Evolutionary conservation across 768 basidiomycete species (phyloP), one percentile per base, ranked within the genome.

Genomic region (Xanthoconium stramineum): DNA sequence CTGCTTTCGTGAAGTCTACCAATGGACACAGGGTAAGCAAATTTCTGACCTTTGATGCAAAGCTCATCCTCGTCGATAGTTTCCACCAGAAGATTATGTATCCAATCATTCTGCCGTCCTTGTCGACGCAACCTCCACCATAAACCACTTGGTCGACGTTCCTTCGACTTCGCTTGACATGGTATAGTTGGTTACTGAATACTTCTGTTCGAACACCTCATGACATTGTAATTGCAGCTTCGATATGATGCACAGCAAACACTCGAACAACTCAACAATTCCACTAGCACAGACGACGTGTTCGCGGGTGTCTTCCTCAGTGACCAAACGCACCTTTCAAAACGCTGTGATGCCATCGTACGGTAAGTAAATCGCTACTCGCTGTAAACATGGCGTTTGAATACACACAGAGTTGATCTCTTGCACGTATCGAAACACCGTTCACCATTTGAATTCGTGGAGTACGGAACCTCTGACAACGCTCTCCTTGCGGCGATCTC

Each of bases 121-220:
- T 48, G 87, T 96, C 1, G 94, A 95, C 64, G 81, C 87, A 1
- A 80, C 84, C 0, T 91, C 92, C 0, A 78, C 79, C 9, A 76
- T 88, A 46, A 98, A 99, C 66, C 65, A 95, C 11, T 71, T 96
- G 20, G 82, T 85, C 0, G 85, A 82, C 10, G 81, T 95, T 32
- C 90, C 94, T 19, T 61, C 83, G 14, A 81, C 88, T 3, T 94
- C 92, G 2, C 75, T 98, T 1, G 82, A 89, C 48, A 73, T 96
- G 71, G 90, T 94, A 68, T 63, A 79, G 45, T 30, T 37, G 13
- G 17, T 32, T 62, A 13, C 19, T 40, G 11, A 37, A 24, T 32
- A 9, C 24, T 24, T 24, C 24, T 24, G 24, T 24, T 24, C 24
- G 24, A 24, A 28, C n/a, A 15, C 12, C n/a, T 35, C 30, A 36